Evolutionary conservation across 225 moss, liverwort and hornwort genomes (phyloP), one percentile per base, ranked within the genome.

Genomic region (Antitrichia curtipendula): DNA sequence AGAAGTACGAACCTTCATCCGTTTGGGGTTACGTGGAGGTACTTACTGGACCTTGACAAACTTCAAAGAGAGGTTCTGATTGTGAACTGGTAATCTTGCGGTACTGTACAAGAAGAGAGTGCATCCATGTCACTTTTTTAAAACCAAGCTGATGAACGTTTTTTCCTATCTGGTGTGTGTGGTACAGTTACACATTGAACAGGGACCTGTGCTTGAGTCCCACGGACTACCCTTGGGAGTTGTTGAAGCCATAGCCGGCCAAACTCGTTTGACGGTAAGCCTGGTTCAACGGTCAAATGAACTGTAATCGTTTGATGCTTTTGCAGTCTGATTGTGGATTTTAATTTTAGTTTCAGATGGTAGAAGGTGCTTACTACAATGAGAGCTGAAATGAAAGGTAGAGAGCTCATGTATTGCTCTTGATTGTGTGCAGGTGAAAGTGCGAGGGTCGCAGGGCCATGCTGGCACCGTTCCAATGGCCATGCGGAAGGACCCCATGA

Each of bases 21-120:
- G 96, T 99, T 29, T 97, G 97, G 97, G 98, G 96, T 61, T 99
- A 99, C 64, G 91, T 99, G 56, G 99, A 99, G 95, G 98, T 97
- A 87, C 61, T 34, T 91, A 80, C 59, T 31, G 9, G 32, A 61
- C 43, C 59, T 52, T 31, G 9, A 58, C 25, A 31, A 52, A 15
- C 19, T 85, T 75, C n/a, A n/a, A 58, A 34, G 34, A 71, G 34
- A 71, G 34, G 7, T 32, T 58, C 58, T 78, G 78, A 6, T 66
- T 54, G 31, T 64, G 47, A 62, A 61, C 32, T 66, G n/a, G 10
- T 52, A 62, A 17, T 16, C 27, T 49, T 41, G 23, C 32, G 57
- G 64, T 34, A 34, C 11, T 29, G 20, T 74, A 7, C 13, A 19
- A 75, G 66, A 61, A 69, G 34, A n/a, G 21, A 20, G 47, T 14